Base-by-base conservation (phyloP, 1,284 basidiomycete genomes). In the Cystobasidium pallidum region DNA sequence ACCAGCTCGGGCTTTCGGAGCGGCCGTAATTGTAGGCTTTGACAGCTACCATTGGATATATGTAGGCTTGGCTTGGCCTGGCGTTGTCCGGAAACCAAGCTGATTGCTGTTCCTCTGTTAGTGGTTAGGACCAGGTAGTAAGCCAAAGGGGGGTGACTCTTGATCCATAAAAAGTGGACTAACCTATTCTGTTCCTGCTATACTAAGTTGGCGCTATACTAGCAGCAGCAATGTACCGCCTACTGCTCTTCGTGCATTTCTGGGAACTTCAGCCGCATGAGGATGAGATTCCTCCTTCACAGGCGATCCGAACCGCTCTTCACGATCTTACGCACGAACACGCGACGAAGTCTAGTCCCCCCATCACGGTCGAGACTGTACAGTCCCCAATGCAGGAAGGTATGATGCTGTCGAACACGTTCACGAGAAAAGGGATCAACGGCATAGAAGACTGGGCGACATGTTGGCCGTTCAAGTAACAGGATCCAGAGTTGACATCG, bases 31-130 rank as follows among this genome's bases (percentile, higher is more conserved):
- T 11, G 66, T 72, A 8, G 75, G 74, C 21, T 90, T 89, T 78
- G 77, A 80, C 49, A 76, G 80, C 45, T 78, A 82, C 21, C 89
- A 89, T 72, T 90, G 88, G 88, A 84, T 82, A 57, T 82, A 82
- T 72, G 78, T 81, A 51, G 30, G 47, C 24, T 54, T 36, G 3
- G 6, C 28, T 62, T 36, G 36, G 6, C 13, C 7, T 45, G 21
- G 21, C 13, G 13, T 13, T 39, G 13, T 39, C 54, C 13, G 26
- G 15, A 41, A 7, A 41, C 7, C 8, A 19, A 45, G 43, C 43
- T 45, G 43, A 45, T 45, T 45, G 11, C 19, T 11, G 17, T 32
- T 2, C 30, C 8, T 11, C 58, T 2, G 11, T 43, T n/a, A 47
- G 54, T 52, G 65, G 66, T n/a, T 70, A 11, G 66, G 66, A n/a